Evolutionary conservation across 306 rosid species (phyloP), one percentile per base, ranked within the genome.

Genomic region (Cicer arietinum): DNA sequence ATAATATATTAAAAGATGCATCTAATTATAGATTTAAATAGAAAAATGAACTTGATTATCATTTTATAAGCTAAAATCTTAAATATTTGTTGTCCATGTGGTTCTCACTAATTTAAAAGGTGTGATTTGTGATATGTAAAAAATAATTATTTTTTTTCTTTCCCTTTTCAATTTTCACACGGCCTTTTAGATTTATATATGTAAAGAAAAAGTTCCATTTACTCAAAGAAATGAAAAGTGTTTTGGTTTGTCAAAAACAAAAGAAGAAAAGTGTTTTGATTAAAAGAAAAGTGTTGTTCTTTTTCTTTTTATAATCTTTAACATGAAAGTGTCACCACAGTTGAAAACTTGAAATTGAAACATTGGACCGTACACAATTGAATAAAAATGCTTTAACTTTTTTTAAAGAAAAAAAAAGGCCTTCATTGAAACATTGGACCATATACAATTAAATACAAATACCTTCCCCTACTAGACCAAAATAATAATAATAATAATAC

Each of bases 281-380:
- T 2, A 25, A 25, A 25, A 25, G 42, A 68, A 77, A 43, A 78
- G 77, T 68, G 45, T 17, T 42, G 14, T 18, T 60, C 58, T 48
- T 67, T 67, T 37, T 30, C 47, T 67, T 66, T 42, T 53, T 6
- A 10, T 6, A 8, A 35, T 1, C 41, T 51, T 56, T 56, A 45
- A 54, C 6, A 64, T 66, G 60, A 39, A 73, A 64, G 46, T 53
- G 60, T 16, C 41, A 52, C 62, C 53, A 7, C 16, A 8, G 22
- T 6, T 5, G 39, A 63, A 65, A 66, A 8, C 14, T 6, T 5
- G 39, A 63, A 65, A 66, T 74, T 14, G 47, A 74, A 65, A 40
- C 79, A 74, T 25, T 68, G 80, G 85, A 75, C 78, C 81, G 70
- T 71, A 43, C 77, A 45, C 9, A 39, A 40, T n/a, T 25, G 20